Conservation (phyloP, 1,284 basidiomycete species). For the Cutaneotrichosporon spelunceum region DNA sequence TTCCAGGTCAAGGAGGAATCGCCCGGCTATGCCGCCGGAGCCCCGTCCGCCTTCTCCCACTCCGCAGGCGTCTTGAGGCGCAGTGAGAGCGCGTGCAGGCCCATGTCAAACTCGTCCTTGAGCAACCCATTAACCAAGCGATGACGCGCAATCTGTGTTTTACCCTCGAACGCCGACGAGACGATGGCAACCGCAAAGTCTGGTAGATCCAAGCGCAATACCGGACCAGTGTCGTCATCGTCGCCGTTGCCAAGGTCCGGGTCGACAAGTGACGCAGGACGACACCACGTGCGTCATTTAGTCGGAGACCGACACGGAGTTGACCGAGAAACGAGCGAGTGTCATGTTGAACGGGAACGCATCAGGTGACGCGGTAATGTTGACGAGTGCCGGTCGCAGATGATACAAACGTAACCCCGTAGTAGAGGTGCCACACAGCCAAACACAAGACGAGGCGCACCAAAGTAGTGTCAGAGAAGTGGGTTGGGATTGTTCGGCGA, state of each 20-base stretch:
- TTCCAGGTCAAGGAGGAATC: background rate
- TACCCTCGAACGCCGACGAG: slow-evolving; percentile 42
- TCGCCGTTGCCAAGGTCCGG: background rate
- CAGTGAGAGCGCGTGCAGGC: slow-evolving; percentile 51
- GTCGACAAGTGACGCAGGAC: background rate
- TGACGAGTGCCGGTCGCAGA: background rate
- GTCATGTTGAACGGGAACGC: background rate
- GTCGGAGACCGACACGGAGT: background rate
- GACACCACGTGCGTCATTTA: background rate
- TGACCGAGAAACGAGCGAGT: background rate
- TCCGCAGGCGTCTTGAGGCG: slow-evolving; percentile 50
- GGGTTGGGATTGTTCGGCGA: background rate
- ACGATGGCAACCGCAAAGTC: slow-evolving; percentile 52
- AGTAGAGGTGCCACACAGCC: background rate
- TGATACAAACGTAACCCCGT: background rate
- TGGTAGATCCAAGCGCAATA: slow-evolving; percentile 17
- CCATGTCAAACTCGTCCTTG: slow-evolving; percentile 51
- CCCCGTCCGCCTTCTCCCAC: slow-evolving; percentile 30
- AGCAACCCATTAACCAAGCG: slow-evolving; percentile 50
- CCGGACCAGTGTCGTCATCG: background rate
- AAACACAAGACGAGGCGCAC: background rate
- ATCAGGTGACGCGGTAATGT: background rate
- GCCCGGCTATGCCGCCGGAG: background rate
- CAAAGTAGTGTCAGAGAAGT: background rate
- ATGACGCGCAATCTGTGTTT: slow-evolving; percentile 49